Conservation (phyloP, 805 yeast genomes). For the Spathaspora arborariae region DNA sequence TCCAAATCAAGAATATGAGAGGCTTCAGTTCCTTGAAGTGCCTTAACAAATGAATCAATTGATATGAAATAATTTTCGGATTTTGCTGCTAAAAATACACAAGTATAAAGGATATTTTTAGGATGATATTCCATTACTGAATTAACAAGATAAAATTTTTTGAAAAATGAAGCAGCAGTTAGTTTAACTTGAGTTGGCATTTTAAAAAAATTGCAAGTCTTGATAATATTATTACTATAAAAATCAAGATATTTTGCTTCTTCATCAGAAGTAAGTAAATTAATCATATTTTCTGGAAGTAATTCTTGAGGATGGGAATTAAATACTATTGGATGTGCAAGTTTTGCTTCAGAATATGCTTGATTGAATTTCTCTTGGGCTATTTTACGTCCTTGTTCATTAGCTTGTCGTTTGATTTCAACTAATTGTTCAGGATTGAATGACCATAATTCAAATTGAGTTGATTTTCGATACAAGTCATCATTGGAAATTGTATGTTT, state of each 20-base stretch:
- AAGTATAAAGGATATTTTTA: constrained; percentile 62
- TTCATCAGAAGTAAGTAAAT: constrained; percentile 59
- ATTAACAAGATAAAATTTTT: constrained; percentile 73
- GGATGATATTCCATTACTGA: constrained; percentile 90
- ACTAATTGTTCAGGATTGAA: constrained; percentile 58
- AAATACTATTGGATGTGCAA: constrained; percentile 27
- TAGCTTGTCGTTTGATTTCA: constrained; percentile 45
- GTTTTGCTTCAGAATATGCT: constrained; percentile 14
- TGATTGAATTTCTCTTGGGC: constrained; percentile 30
- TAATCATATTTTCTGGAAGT: constrained; percentile 30
- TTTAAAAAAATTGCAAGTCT: constrained; percentile 66
- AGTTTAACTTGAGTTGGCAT: constrained; percentile 87
- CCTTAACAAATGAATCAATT: constrained; percentile 71
- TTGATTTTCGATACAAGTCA: constrained; percentile 81
- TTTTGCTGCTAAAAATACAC: constrained; percentile 88
- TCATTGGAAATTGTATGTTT: constrained; percentile 57
- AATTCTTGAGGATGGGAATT: constrained; percentile 23
- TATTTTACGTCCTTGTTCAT: constrained; percentile 48
- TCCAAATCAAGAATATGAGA: constrained; percentile 73
- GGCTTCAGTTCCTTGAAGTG: constrained; percentile 64
- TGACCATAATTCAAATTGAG: constrained; percentile 87
- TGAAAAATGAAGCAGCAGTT: constrained; percentile 80
- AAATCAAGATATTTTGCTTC: constrained; percentile 65
- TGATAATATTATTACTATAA: constrained; percentile 68
- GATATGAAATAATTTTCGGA: constrained; percentile 88